These are phyloP conservation scores for Gymnopilus dilepis DNA, from an alignment of 768 basidiomycete species.

Conservation along the genomic window DNA sequence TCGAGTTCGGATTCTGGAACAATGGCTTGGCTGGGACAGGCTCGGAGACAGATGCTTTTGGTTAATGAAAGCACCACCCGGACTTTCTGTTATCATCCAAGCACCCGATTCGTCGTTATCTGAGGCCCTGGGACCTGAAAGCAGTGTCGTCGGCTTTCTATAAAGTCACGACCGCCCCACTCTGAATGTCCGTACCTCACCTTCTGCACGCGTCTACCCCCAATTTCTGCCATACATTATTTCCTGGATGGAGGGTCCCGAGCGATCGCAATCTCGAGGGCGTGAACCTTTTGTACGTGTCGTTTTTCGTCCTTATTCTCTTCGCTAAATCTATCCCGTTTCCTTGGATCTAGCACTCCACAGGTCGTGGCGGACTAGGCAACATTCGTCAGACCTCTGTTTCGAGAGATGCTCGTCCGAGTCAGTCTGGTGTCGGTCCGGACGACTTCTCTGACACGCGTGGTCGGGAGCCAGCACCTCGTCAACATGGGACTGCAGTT, in stretches of 20 bases:
- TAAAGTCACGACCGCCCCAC: neutral
- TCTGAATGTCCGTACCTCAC: neutral
- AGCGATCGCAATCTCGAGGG: conserved; percentile 63
- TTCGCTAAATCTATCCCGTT: too few species aligned
- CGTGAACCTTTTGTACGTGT: conserved; percentile 59
- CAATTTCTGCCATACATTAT: too few species aligned
- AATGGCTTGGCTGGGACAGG: too few species aligned
- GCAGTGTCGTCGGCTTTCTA: neutral
- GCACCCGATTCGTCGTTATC: too few species aligned
- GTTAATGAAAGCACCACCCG: too few species aligned
- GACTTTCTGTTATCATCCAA: too few species aligned
- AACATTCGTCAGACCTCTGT: conserved; percentile 61
- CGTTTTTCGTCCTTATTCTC: neutral
- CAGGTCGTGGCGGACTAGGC: conserved; percentile 72
- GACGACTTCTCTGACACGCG: conserved; percentile 63
- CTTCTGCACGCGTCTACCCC: neutral
- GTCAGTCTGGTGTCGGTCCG: conserved; percentile 37
- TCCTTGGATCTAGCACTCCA: conserved; percentile 48
- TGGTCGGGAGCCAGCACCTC: conserved; percentile 59
- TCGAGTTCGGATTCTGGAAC: too few species aligned
- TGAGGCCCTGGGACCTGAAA: neutral
- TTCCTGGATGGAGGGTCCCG: conserved; percentile 36
- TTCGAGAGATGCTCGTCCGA: conserved; percentile 49
- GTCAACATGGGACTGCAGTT: conserved; percentile 35
- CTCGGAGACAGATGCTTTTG: too few species aligned